Base-by-base conservation (phyloP, 805 yeast genomes). In the Phaffomyces opuntiae region DNA sequence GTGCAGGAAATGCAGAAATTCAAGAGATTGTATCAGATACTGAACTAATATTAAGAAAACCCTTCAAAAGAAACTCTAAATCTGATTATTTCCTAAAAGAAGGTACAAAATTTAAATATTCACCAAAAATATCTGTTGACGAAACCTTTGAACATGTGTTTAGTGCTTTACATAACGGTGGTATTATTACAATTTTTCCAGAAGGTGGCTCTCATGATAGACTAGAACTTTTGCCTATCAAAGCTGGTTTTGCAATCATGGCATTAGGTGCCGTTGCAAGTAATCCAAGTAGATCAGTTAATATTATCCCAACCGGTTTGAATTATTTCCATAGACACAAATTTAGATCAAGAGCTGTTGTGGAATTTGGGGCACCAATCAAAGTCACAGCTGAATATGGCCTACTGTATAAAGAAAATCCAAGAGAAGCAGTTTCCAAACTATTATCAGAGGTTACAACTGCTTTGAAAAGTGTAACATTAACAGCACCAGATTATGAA, bases 191-290 rank as follows among this genome's bases (percentile, higher is more conserved):
- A 4, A 86, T 91, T 40, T 91, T 88, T 67, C 96, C 98, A 4
- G 99, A 91, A 68, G 99, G 99, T 48, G 99, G 99, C 0, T 87
- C 96, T 9, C 99, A 91, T 59, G 99, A 91, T 62, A 74, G 99
- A 50, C 81, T 97, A 1, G 91, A 87, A 50, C 66, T 91, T 54
- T 70, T 91, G 38, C 98, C 99, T 0, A 71, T 91, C 53, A 91
- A 91, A 61, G 96, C 97, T 0, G 99, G 99, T 41, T 96, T 91
- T 25, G 96, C 97, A 1, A 84, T 91, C 46, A 91, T 91, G 98
- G 98, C 98, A 0, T 69, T 91, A 17, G 98, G 97, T 14, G 95
- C 98, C 0, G 77, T 87, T 71, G 87, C 84, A 21, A 75, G 80
- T 39, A 78, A 84, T 52, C 89, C 93, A 0, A 69, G 73, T 27